Base-by-base conservation (phyloP, 1,139 yeast species). In the Schwanniomyces etchellsii region DNA sequence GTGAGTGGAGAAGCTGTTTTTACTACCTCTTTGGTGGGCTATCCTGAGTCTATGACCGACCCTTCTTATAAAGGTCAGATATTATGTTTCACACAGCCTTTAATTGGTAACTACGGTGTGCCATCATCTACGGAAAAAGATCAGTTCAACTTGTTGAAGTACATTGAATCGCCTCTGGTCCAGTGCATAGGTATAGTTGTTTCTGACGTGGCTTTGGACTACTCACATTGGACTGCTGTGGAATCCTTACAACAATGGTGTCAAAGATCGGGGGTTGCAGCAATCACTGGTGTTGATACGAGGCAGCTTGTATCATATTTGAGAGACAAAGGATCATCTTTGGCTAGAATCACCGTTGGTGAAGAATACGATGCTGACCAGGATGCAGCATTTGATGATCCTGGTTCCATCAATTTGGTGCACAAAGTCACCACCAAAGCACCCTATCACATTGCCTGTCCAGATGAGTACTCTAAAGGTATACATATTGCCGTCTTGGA, bases 181-280 rank as follows among this genome's bases (percentile, higher is more conserved):
- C 97, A 91, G 61, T 89, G 96, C 61, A 81, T 83, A 43, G 98
- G 97, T 47, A 86, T 91, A 37, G 95, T 91, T 30, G 98, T 91
- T 28, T 86, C 95, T 25, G 96, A 91, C 52, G 96, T 78, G 36
- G 97, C 98, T 17, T 74, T 89, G 69, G 77, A 86, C 55, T 86
- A 91, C 61, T 85, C 96, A 14, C 98, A 91, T 59, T 91, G 98
- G 98, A 89, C 97, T 26, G 98, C 98, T 4, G 96, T 91, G 26
- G 97, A 91, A 64, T 82, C 95, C 15, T 72, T 91, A 36, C 85
- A 85, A 42, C 85, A 83, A 47, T 91, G 97, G 97, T 91, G 98
- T 66, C 77, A 84, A 60, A 79, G 96, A 54, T 93, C 88, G 45
- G 96, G 95, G 24, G 93, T 91, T 34, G 95, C 97, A 35, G 98